A percentile compares a stretch with the other conserved stretches of the same genome.
phyloP scores from a whole-genome alignment of 1,284 basidiomycete species.

The Moesziomyces antarcticus region DNA sequence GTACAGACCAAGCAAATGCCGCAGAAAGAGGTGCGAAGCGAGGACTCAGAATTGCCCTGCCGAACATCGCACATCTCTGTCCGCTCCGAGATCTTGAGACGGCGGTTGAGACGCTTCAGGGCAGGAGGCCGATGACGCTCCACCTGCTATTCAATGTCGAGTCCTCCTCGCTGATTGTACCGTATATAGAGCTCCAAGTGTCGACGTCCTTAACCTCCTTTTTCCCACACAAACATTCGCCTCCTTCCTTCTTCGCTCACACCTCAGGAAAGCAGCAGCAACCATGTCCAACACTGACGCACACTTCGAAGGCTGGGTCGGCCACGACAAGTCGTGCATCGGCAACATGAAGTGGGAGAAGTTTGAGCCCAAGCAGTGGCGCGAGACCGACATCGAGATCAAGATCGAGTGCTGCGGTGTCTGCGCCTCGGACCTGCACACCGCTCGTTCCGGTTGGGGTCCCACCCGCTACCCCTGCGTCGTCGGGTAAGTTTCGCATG shows the following conservation, averaged over 20 bases:
- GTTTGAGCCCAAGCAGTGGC: slow-evolving; percentile 49
- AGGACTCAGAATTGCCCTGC: no score
- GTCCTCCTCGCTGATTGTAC: no score
- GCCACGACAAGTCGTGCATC: slow-evolving; percentile 50
- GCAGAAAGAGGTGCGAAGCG: no score
- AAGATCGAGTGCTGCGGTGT: slow-evolving; percentile 56
- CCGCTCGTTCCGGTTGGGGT: slow-evolving; percentile 58
- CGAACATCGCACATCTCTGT: no score
- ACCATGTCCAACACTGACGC: slow-evolving; percentile 33
- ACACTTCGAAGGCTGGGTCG: slow-evolving; percentile 58
- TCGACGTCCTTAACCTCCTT: no score
- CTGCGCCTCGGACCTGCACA: slow-evolving; percentile 52
- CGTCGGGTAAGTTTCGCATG: slow-evolving; percentile 23
- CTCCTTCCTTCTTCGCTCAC: background rate
- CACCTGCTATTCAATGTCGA: no score
- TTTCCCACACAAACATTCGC: no score
- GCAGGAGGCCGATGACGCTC: no score
- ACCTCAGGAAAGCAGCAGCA: background rate
- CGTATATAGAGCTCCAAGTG: background rate
- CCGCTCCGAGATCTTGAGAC: no score
- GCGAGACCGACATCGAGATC: slow-evolving; percentile 55
- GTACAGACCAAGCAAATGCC: no score
- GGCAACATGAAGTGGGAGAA: slow-evolving; percentile 56
- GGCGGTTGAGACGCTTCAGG: no score
- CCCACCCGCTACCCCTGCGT: slow-evolving; percentile 50